Evolutionary conservation across 164 flowering plant species (phyloP).

Genomic region (Aristolochia californica): DNA sequence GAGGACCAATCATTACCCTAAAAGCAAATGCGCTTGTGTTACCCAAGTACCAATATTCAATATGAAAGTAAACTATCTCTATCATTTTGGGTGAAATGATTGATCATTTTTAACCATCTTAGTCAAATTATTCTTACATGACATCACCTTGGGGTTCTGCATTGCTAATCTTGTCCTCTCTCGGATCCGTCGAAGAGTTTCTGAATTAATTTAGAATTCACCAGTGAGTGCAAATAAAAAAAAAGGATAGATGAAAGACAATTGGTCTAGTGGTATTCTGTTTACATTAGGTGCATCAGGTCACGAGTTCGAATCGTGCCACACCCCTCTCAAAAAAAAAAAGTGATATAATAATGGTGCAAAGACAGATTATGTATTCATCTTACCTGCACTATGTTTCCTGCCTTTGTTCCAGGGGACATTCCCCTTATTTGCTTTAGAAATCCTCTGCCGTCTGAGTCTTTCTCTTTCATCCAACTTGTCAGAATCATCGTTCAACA

Average conservation of each 20-base stretch:
- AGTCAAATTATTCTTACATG: constrained; percentile 27
- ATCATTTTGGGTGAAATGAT: too few species aligned
- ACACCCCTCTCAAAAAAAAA: too few species aligned
- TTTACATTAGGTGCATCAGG: too few species aligned
- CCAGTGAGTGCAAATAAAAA: background rate
- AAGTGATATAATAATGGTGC: too few species aligned
- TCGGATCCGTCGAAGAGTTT: constrained; percentile 55
- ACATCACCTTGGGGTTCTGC: constrained; percentile 35
- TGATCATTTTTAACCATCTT: too few species aligned
- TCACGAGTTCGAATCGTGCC: too few species aligned
- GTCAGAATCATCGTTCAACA: constrained; percentile 20
- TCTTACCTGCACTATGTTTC: constrained; percentile 75
- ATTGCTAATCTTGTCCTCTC: constrained; percentile 27
- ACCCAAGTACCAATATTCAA: too few species aligned
- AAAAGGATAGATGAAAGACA: background rate
- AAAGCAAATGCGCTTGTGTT: too few species aligned
- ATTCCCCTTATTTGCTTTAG: constrained; percentile 38
- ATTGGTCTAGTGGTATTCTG: too few species aligned
- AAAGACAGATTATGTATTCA: constrained; percentile 1
- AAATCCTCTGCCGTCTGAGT: constrained; percentile 70
- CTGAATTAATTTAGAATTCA: constrained; percentile 32
- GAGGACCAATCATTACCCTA: too few species aligned
- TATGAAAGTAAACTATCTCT: too few species aligned
- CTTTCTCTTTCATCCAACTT: constrained; percentile 54
- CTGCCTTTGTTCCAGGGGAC: constrained; percentile 96